A percentile compares a stretch with the other conserved stretches of the same genome.
Conservation (phyloP, 805 yeast genomes). For the Cyberlindnera samutprakarnensis region DNA sequence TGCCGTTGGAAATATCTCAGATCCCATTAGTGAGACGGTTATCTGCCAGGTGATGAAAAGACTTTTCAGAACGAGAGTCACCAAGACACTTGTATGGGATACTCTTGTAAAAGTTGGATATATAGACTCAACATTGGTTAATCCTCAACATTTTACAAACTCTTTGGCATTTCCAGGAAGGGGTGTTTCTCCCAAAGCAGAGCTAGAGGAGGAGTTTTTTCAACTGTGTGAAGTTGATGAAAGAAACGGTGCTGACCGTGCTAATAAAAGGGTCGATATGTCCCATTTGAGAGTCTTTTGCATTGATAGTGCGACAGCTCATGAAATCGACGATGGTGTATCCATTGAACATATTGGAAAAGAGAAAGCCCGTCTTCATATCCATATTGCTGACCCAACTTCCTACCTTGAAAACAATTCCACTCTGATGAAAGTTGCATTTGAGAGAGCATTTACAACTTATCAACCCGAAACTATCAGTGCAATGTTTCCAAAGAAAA, state of each 20-base stretch:
- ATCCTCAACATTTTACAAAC: constrained; percentile 48
- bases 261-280: constrained; percentile 31
- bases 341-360: constrained; percentile 38
- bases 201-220: constrained; percentile 36
- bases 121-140: constrained; percentile 17
- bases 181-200: constrained; percentile 34
- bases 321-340: constrained; percentile 92
- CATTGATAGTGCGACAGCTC: constrained; percentile 73
- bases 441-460: constrained; percentile 52
- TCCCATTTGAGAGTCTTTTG: constrained; percentile 57
- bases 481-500: constrained; percentile 62
- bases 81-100: constrained; percentile 47
- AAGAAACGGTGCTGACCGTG: constrained; percentile 10
- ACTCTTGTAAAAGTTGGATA: constrained; percentile 30
- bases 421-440: constrained; percentile 46
- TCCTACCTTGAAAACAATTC: constrained; percentile 40
- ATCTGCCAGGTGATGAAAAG: constrained; percentile 32
- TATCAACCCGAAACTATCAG: constrained; percentile 62
- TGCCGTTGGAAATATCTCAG: constrained; percentile 44
- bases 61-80: constrained; percentile 34
- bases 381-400: constrained; percentile 86
- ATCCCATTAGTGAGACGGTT: constrained; percentile 42
- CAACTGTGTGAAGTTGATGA: constrained; percentile 22
- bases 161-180: constrained; percentile 37
- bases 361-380: constrained; percentile 38